Base-by-base conservation (phyloP, 208 protist genomes). In the Crithidia fasciculata region DNA sequence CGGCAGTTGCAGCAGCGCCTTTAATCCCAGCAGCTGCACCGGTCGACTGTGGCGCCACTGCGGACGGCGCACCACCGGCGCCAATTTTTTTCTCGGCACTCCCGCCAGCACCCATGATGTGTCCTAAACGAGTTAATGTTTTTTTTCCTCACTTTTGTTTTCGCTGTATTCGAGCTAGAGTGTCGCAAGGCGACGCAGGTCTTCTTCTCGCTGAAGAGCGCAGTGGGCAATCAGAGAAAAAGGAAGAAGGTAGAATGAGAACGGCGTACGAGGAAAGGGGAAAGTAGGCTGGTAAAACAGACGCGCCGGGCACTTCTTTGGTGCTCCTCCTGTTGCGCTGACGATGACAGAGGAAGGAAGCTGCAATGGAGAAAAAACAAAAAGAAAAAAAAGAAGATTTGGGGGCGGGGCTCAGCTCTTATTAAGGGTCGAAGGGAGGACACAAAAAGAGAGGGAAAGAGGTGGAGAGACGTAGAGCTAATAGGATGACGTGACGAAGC, bases 71-170 rank as follows among this genome's bases (percentile, higher is more conserved):
- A 4, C 7, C 28, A 8, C 13, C 56, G 4, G n/a, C 37, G 4
- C 43, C 39, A 47, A 49, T 39, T 19, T 41, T 53, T 16, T 43
- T 52, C 55, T 63, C 40, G 40, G 79, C 76, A 56, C 80, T 86
- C 12, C 83, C 76, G 41, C 79, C 85, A 45, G 85, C 69, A 57
- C 85, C 85, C 8, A 43, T 12, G 44, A 28, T 28, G 28, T 28
- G 28, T 28, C 28, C 28, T 1, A 2, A 28, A 28, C 28, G 28
- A 28, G 28, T 28, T 28, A 28, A 28, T 28, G 28, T 28, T 50
- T 45, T 61, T 41, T 61, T 61, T 61, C 40, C 12, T 44, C 19
- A n/a, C 12, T 61, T 50, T 0, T 65, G 18, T 55, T 55, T 55
- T 55, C 5, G 8, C 16, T 55, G 50, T 55, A 3, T 55, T 55